Evolutionary conservation across 129 eudicot genomes (phyloP), one percentile per base, ranked within the genome.

Genomic region (Artemisia argyi): DNA sequence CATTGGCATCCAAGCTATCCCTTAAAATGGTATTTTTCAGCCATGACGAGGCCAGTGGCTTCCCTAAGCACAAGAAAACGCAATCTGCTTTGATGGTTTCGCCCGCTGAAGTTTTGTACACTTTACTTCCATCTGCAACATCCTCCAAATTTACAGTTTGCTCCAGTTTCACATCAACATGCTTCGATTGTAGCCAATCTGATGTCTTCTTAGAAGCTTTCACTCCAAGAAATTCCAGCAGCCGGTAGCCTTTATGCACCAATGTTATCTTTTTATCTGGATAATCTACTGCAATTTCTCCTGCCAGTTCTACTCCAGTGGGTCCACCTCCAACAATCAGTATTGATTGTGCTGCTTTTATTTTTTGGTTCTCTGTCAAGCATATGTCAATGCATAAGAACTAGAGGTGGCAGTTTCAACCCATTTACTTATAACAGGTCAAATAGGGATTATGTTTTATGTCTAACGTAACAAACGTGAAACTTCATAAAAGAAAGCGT

Each of bases 281-380:
- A 66, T 77, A 91, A 81, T 88, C 96, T 16, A 83, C 84, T 7
- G 96, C 93, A 61, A 91, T 84, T 81, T 91, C 97, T 50, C 87
- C 93, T 32, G 96, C 96, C 30, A 91, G 93, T 77, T 91, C 97
- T 46, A 91, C 96, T 11, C 97, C 97, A 42, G 93, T 88, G 1
- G 97, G 97, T 4, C 97, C 97, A 13, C 97, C 97, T 69, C 97
- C 97, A 30, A 91, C 81, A 6, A 91, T 88, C 83, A 91, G 56
- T 57, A 91, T 72, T 11, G 97, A 91, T 47, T 62, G 63, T 30
- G 97, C 92, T 3, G 84, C 79, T 88, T 81, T 86, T 63, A 91
- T 86, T 78, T 86, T 79, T 61, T 81, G 86, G 69, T 88, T 79
- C 44, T 91, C 97, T 91, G 92, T 72, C 69, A 63, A 48, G 3